phyloP scores from a whole-genome alignment of 805 yeast species.

The Sugiyamaella mastotermitis region DNA sequence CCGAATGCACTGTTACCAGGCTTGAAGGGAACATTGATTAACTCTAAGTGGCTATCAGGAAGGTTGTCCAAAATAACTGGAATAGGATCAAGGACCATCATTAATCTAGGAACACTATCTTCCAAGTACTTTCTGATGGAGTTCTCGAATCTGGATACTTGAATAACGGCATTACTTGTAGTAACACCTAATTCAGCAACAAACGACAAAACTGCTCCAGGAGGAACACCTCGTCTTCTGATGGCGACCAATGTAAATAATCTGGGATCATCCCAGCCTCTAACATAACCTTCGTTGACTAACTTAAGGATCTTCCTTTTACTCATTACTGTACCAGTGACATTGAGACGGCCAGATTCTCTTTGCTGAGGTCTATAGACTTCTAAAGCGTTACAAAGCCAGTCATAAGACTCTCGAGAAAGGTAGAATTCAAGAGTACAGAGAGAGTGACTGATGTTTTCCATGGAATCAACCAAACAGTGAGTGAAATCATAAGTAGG shows the following conservation, averaged over 20 bases:
- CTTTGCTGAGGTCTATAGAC: constrained; percentile 98
- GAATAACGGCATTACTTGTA: constrained; percentile 87
- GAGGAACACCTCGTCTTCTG: constrained; percentile 97
- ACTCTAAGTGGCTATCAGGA: constrained; percentile 64
- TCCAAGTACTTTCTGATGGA: constrained; percentile 85
- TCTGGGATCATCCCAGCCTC: constrained; percentile 99
- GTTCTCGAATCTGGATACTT: constrained; percentile 81
- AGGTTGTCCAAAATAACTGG: constrained; percentile 78
- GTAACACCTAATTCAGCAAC: constrained; percentile 96
- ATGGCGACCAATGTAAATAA: constrained; percentile 90
- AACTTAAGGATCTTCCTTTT: constrained; percentile 94
- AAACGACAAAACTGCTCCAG: constrained; percentile 91
- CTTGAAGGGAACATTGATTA: constrained; percentile 77
- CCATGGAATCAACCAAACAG: constrained; percentile 97
- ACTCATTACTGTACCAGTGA: constrained; percentile 90
- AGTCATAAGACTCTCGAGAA: constrained; percentile 92
- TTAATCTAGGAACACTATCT: constrained; percentile 85
- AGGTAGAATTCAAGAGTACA: constrained; percentile 94
- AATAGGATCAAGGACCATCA: constrained; percentile 87
- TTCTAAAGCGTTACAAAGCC: constrained; percentile 94
- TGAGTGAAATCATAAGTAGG: constrained; percentile 99
- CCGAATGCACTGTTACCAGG: constrained; percentile 79
- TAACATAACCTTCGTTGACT: constrained; percentile 72
- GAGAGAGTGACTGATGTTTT: constrained; percentile 90
- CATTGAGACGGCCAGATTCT: constrained; percentile 93